Evolutionary conservation across 768 basidiomycete genomes (phyloP).

Genomic region (Rhodotorula taiwanensis): DNA sequence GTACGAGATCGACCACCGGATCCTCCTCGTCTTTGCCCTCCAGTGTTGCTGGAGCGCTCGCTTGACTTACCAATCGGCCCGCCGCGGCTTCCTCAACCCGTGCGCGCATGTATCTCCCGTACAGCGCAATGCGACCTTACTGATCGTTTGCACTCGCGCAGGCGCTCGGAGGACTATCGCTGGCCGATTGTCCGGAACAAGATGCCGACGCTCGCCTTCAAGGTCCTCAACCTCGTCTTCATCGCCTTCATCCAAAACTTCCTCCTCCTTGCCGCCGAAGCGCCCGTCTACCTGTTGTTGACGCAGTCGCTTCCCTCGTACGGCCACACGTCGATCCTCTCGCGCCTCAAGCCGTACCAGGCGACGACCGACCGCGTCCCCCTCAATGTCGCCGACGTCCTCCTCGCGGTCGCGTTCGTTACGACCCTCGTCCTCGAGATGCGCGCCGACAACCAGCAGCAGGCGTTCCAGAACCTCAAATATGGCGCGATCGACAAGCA

Average conservation of each 20-base stretch:
- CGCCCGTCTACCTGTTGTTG: conserved; percentile 45
- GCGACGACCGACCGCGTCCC: conserved; percentile 52
- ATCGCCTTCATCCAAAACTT: conserved; percentile 69
- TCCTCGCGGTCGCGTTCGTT: conserved; percentile 58
- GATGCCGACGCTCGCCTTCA: conserved; percentile 55
- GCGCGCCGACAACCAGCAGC: conserved; percentile 86
- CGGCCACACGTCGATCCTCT: conserved; percentile 27
- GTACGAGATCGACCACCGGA: conserved; percentile 33
- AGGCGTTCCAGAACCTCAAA: conserved; percentile 59
- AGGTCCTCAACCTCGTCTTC: conserved; percentile 45
- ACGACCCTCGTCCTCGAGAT: conserved; percentile 63
- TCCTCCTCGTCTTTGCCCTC: conserved; percentile 39
- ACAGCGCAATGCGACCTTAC: background rate
- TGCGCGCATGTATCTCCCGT: conserved; percentile 40
- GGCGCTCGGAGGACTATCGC: conserved; percentile 72
- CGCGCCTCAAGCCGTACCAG: conserved; percentile 52
- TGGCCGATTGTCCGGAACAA: conserved; percentile 70
- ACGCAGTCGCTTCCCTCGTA: conserved; percentile 39
- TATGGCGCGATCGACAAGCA: conserved; percentile 50
- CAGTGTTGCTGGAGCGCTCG: conserved; percentile 46
- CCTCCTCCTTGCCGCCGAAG: conserved; percentile 61
- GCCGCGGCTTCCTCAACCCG: conserved; percentile 72
- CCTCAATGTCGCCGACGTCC: conserved; percentile 57
- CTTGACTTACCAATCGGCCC: conserved; percentile 71
- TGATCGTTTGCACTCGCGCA: background rate